Evolutionary conservation across 495 filamentous ascomycete genomes (phyloP).

Genomic region (Aspergillus nidulans): DNA sequence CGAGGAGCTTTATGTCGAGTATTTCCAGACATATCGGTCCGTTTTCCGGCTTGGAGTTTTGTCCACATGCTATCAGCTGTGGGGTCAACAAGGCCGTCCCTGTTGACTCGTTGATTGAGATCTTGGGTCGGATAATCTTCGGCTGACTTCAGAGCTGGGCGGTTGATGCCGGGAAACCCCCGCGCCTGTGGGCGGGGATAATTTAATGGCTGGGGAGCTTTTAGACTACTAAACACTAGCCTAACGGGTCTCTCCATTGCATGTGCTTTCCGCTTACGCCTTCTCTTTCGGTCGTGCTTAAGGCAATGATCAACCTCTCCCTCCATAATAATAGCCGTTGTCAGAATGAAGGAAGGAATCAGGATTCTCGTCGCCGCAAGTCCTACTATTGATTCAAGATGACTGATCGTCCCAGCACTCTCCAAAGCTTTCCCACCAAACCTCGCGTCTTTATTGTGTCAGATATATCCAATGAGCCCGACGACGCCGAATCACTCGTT

Average conservation of each 20-base stretch:
- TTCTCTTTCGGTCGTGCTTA: no score
- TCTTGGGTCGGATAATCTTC: not conserved
- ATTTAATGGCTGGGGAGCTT: no score
- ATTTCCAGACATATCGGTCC: not conserved
- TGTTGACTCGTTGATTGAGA: not conserved
- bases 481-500: conserved; percentile 40
- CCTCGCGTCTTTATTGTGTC: conserved; percentile 41
- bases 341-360: not conserved
- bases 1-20: not conserved
- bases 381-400: not conserved
- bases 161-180: not conserved
- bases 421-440: conserved; percentile 13
- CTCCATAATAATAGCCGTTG: not conserved
- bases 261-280: no score
- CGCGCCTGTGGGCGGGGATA: no score
- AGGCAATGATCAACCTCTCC: not conserved
- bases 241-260: no score
- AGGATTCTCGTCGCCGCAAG: not conserved
- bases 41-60: not conserved
- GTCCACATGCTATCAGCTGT: not conserved
- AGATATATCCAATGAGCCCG: conserved; percentile 44
- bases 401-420: not conserved
- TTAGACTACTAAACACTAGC: no score
- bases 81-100: not conserved
- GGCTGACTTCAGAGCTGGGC: not conserved